Evolutionary conservation across 257 asterid species (phyloP), one percentile per base, ranked within the genome.

Genomic region (Scutellaria barbata): DNA sequence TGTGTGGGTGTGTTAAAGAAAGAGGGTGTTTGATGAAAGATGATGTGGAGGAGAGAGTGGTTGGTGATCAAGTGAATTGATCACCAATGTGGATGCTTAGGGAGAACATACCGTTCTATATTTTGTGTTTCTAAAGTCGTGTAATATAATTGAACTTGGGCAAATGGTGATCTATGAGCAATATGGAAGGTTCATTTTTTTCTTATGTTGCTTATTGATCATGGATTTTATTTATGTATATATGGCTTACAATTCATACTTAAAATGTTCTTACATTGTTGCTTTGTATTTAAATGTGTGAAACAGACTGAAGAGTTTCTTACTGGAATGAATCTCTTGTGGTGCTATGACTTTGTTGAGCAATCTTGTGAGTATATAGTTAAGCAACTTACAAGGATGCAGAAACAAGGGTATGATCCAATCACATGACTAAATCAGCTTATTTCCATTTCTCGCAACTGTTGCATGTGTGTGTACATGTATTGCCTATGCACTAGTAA

Each of bases 301-400:
- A 65, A 76, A 76, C 96, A 95, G 99, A 92, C 96, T 13, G 98
- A 92, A 81, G 98, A 95, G 74, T 89, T 77, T 80, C 77, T 95
- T 46, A 85, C 96, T 64, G 98, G 98, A 74, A 75, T 79, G 83
- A 78, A 83, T 75, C 87, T 88, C 51, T 72, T 92, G 85, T 77
- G 83, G 30, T 85, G 92, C 80, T 95, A 95, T 74, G 96, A 87
- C 72, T 88, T 78, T 70, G 82, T 95, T 63, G 95, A 84, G 75
- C 85, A 83, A 59, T 71, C 90, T 22, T 88, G 97, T 53, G 96
- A 89, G 61, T 85, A 81, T 67, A 64, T 86, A 52, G 72, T 72
- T 66, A 85, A 85, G 81, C 95, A 88, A 74, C 94, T 89, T 71
- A 77, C 98, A 37, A 82, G 76, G 78, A 87, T 95, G 95, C 97